Percentiles rank a stretch among this genome's conserved stretches.
phyloP scores from a whole-genome alignment of 2,329 filamentous ascomycete species.

The Gaeumannomyces sp. region DNA sequence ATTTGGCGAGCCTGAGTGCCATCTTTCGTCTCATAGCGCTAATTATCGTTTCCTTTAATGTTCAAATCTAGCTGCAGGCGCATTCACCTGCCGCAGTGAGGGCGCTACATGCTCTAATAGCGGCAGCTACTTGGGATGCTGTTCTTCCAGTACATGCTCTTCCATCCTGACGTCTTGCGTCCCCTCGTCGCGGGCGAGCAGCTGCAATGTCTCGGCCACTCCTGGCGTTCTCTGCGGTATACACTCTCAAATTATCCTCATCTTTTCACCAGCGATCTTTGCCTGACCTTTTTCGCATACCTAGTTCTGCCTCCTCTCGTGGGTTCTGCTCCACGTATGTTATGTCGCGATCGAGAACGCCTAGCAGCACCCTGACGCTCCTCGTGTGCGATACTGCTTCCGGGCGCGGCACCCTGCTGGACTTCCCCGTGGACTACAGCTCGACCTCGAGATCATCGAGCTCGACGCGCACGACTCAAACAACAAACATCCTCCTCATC shows the following conservation, averaged over 20 bases:
- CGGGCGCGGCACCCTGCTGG: slow-evolving; percentile 14
- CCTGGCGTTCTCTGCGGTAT: neutral
- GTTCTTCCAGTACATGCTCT: neutral
- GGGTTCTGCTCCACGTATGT: neutral
- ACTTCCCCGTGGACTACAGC: slow-evolving; percentile 26
- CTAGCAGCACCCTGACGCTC: neutral
- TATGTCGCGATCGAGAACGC: neutral
- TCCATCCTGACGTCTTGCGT: slow-evolving; percentile 1
- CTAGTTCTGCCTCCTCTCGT: neutral
- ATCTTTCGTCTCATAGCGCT: neutral
- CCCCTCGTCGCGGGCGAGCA: neutral
- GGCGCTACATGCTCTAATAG: neutral
- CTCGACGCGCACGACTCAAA: slow-evolving; percentile 13
- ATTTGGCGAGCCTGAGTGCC: neutral
- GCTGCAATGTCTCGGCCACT: neutral
- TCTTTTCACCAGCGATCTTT: neutral
- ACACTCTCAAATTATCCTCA: neutral
- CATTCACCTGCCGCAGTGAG: neutral
- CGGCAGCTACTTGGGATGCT: neutral
- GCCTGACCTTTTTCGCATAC: neutral
- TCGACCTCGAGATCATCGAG: slow-evolving; percentile 19
- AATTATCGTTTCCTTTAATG: neutral
- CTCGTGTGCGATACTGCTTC: neutral
- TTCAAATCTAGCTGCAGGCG: neutral
- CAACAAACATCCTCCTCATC: slow-evolving; percentile 11